These are phyloP conservation scores for Fusarium incarnatum DNA, from an alignment of 2,329 filamentous ascomycete species.

Conservation along the genomic window DNA sequence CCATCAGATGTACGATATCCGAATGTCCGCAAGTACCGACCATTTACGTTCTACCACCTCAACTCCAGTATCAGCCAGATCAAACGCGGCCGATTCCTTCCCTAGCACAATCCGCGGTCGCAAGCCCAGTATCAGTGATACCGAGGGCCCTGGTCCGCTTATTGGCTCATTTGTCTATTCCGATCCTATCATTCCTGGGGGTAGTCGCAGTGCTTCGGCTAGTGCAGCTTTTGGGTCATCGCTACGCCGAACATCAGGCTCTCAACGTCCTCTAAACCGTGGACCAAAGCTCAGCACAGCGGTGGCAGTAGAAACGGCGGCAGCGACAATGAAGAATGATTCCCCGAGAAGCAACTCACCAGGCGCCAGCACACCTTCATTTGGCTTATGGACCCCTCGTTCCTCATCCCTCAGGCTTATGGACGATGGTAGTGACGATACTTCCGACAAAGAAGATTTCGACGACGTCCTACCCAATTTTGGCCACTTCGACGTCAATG, in stretches of 20 bases:
- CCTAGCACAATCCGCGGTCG: slow-evolving; percentile 38
- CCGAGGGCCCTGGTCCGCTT: slow-evolving; percentile 43
- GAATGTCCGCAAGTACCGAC: slow-evolving; percentile 78
- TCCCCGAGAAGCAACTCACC: slow-evolving; percentile 41
- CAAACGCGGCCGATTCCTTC: slow-evolving; percentile 49
- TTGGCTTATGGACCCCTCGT: slow-evolving; percentile 51
- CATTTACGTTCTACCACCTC: slow-evolving; percentile 68
- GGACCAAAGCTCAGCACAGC: slow-evolving; percentile 32
- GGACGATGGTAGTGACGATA: slow-evolving; percentile 61
- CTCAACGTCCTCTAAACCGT: slow-evolving; percentile 43
- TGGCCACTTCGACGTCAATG: slow-evolving; percentile 50
- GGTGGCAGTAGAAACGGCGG: slow-evolving; percentile 2
- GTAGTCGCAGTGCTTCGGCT: slow-evolving; percentile 60
- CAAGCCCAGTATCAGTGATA: slow-evolving; percentile 41
- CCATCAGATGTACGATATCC: slow-evolving; percentile 77
- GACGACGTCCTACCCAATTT: slow-evolving; percentile 66
- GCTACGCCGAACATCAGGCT: slow-evolving; percentile 48
- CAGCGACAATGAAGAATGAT: slow-evolving; percentile 5
- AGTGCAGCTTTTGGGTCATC: slow-evolving; percentile 51
- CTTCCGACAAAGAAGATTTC: slow-evolving; percentile 57
- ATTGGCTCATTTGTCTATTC: slow-evolving; percentile 55
- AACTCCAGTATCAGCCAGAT: slow-evolving; percentile 51
- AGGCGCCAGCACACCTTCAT: slow-evolving; percentile 33
- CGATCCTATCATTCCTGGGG: slow-evolving; percentile 56
- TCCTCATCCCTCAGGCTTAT: slow-evolving; percentile 58